Conservation (phyloP, 2,329 filamentous ascomycete genomes). For the Fusarium cicatricum region DNA sequence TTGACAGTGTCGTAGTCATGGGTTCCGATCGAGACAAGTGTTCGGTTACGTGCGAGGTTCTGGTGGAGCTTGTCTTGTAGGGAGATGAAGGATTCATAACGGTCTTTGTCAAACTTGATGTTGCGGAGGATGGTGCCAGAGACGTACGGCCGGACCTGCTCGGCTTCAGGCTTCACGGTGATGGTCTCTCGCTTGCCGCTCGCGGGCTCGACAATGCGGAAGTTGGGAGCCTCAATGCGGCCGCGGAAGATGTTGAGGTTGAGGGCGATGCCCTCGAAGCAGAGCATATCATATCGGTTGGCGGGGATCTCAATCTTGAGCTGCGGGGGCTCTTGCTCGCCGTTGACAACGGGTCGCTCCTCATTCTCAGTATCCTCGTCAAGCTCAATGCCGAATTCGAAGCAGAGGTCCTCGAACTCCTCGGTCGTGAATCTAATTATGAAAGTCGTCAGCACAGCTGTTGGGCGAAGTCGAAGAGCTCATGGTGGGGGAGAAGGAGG, state of each 20-base stretch:
- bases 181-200: constrained; percentile 81
- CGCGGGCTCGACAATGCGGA: constrained; percentile 75
- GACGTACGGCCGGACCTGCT: constrained; percentile 84
- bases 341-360: constrained; percentile 76
- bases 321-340: constrained; percentile 86
- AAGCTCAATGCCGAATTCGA: constrained; percentile 97
- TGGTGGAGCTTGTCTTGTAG: constrained; percentile 98
- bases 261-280: constrained; percentile 94
- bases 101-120: constrained; percentile 88
- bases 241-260: constrained; percentile 96
- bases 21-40: constrained; percentile 95
- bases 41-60: constrained; percentile 92
- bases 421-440: constrained; percentile 79
- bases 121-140: constrained; percentile 89
- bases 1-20: constrained; percentile 94
- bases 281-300: constrained; percentile 94
- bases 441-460: constrained; percentile 31
- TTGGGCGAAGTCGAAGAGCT: constrained; percentile 30
- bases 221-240: constrained; percentile 79
- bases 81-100: constrained; percentile 97
- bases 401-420: constrained; percentile 96
- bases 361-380: constrained; percentile 91
- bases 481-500: constrained; percentile 34
- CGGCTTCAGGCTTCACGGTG: constrained; percentile 78
- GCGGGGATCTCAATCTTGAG: constrained; percentile 98